Evolutionary conservation across 805 yeast species (phyloP), one percentile per base, ranked within the genome.

Genomic region (Sungouiella thailandica): DNA sequence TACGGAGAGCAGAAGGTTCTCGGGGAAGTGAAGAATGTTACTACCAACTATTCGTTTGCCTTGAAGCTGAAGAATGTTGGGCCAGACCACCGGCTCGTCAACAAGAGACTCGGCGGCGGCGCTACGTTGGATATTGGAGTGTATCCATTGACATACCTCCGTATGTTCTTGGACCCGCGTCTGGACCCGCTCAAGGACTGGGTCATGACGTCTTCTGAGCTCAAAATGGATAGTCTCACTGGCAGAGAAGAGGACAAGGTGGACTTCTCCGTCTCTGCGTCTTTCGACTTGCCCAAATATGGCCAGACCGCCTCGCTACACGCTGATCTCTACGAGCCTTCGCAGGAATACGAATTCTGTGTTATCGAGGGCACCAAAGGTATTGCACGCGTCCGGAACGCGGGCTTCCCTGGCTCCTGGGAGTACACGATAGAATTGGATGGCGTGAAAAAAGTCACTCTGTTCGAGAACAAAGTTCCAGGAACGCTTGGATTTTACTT

Each of bases 91-190:
- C 16, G 28, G 17, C 28, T 25, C 6, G 28, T 25, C 14, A 10
- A 14, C 31, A 28, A 7, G 13, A 14, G 7, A 12, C 57, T 71
- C 30, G 80, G 74, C 3, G 81, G 74, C n/a, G 80, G 81, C 23
- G 69, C 76, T 1, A 42, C 72, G 33, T 59, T 74, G 36, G 80
- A 75, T 48, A 56, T 73, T 36, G 78, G 80, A 1, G 60, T 74
- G 24, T 75, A 75, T 40, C 50, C 71, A 6, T 37, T 72, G 25
- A 71, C 73, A 3, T 73, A 65, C 45, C 51, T 60, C 7, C 48
- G 74, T 35, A 29, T 65, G 11, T 55, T 64, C 17, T 42, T 67
- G 30, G 65, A 64, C 44, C 43, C 51, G 15, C 41, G 54, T 25
- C 25, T 56, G 25, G 65, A 57, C 12, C 52, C 52, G 36, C 9